Evolutionary conservation across 1,139 yeast species (phyloP), one percentile per base, ranked within the genome.

Genomic region (Scheffersomyces illinoinensis): DNA sequence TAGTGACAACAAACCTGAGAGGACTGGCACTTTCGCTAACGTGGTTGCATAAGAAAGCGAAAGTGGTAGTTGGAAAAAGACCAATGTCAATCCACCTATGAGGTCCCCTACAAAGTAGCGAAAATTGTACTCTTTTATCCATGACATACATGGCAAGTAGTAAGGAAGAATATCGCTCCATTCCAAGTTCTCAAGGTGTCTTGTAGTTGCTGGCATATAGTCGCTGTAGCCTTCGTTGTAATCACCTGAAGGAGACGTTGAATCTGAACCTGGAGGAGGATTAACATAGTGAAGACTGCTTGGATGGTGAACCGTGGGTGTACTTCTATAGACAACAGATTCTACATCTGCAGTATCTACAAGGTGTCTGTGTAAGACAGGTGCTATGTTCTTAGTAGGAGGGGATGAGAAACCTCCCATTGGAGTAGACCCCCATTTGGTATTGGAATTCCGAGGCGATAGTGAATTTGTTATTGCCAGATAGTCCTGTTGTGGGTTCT

Each of bases 41-140:
- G 97, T 88, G 0, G 93, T 88, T 4, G 98, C 96, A 69, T 91
- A 93, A 0, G 97, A 91, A 71, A 95, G 82, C 14, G 93, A 90
- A 58, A 95, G 77, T 0, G 99, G 99, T 51, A 95, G 86, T 71
- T 93, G 98, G 73, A 93, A 95, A 20, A 96, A 90, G 0, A 97
- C 97, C 53, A 93, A 74, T 0, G 98, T 89, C 18, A 93, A 70
- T 0, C 99, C 98, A 0, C 97, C 97, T 19, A 90, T 74, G 24
- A 91, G 68, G 67, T 95, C 99, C 17, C 96, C 93, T 2, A 88
- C 60, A 51, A 92, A 81, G 64, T 79, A 84, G 6, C 73, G 66
- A 26, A 71, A 59, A 19, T 77, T 72, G 71, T 95, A 95, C 24
- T 83, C 76, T 10, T 88, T 86, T 50, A 91, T 69, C 98, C 98